Conservation (phyloP, 345 rosid species). For the Brassica juncea region DNA sequence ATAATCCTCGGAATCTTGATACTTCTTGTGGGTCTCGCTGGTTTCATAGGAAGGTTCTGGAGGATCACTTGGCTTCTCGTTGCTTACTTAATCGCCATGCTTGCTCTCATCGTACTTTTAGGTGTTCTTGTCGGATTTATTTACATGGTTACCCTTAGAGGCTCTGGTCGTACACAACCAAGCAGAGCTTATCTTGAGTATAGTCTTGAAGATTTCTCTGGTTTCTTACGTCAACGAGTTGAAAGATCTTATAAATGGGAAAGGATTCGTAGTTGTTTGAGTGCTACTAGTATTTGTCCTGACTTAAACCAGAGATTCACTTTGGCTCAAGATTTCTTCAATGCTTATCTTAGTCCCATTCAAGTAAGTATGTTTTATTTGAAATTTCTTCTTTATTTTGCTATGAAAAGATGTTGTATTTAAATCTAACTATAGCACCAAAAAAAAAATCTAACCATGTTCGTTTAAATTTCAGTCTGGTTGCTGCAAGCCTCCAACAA, state of each 20-base stretch:
- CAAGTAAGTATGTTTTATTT: conserved; percentile 53
- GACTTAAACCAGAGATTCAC: conserved; percentile 77
- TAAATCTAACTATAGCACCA: no score
- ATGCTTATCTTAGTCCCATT: conserved; percentile 67
- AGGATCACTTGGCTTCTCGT: conserved; percentile 80
- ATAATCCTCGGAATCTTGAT: conserved; percentile 74
- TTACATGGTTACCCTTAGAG: conserved; percentile 71
- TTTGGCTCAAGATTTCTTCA: conserved; percentile 89
- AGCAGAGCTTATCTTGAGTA: conserved; percentile 82
- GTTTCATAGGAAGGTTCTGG: conserved; percentile 87
- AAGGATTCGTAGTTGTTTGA: conserved; percentile 63
- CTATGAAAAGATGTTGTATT: not conserved
- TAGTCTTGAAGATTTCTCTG: conserved; percentile 68
- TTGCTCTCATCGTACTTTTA: conserved; percentile 65
- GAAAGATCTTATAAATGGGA: conserved; percentile 80
- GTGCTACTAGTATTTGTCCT: conserved; percentile 60
- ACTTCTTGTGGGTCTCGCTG: conserved; percentile 64
- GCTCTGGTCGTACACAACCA: conserved; percentile 77
- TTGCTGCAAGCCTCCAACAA: conserved; percentile 68
- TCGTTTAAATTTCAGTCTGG: conserved; percentile 49
- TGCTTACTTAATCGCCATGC: conserved; percentile 71
- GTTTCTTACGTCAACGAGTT: conserved; percentile 74
- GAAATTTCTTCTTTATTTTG: no score
- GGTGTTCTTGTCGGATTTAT: conserved; percentile 66
- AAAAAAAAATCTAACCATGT: not conserved